Conservation (phyloP, 139 green algal species). For the Mesotaenium endlicherianum region DNA sequence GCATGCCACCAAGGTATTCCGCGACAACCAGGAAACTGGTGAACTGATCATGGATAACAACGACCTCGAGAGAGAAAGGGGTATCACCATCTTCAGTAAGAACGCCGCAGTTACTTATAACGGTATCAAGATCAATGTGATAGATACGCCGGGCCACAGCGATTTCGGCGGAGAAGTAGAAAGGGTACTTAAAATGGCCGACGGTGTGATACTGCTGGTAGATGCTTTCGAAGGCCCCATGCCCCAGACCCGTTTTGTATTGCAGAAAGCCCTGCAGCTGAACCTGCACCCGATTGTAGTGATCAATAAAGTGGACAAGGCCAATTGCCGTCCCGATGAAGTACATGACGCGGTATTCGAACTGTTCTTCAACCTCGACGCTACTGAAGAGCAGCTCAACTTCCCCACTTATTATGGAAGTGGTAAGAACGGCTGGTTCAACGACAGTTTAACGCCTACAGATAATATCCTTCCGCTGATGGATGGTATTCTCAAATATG, state of each 20-base stretch:
- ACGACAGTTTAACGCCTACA: not conserved
- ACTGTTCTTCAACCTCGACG: not conserved
- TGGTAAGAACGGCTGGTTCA: not conserved
- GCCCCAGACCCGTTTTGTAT: not conserved
- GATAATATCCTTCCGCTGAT: not conserved
- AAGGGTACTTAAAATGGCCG: constrained; percentile 98
- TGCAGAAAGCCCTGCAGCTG: not conserved
- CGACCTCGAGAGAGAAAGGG: constrained; percentile 27
- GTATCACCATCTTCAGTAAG: constrained; percentile 32
- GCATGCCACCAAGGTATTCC: not conserved
- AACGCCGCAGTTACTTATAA: constrained; percentile 21
- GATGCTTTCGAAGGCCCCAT: constrained; percentile 3
- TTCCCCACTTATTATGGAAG: not conserved
- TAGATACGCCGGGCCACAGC: constrained; percentile 29
- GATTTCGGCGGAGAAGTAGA: constrained; percentile 86
- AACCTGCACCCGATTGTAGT: not conserved
- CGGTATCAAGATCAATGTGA: constrained; percentile 35
- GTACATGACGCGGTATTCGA: not conserved
- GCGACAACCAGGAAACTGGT: not conserved
- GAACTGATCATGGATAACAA: constrained; percentile 29
- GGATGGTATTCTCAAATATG: not conserved
- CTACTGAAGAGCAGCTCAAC: not conserved
- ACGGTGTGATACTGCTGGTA: constrained; percentile 93
- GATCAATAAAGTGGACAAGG: not conserved
- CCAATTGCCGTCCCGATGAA: not conserved